Conservation (phyloP, 2,329 filamentous ascomycete genomes). For the Talaromyces marneffei region DNA sequence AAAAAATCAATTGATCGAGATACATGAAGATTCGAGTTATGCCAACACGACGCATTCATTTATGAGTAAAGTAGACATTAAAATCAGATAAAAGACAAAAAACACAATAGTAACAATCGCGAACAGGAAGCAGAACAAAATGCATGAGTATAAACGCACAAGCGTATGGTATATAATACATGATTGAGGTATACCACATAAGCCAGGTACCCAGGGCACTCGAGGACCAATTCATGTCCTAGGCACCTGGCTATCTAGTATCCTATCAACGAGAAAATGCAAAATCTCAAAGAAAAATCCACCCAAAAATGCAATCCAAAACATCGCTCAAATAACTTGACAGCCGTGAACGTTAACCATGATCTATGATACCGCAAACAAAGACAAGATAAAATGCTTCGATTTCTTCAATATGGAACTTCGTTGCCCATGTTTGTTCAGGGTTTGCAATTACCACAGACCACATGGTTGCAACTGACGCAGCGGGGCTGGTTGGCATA, state of each 20-base stretch:
- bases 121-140: not conserved
- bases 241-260: not conserved
- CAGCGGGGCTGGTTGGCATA: slow-evolving; percentile 30
- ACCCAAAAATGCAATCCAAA: not conserved
- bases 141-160: not conserved
- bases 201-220: not conserved
- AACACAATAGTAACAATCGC: not conserved
- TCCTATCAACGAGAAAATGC: not conserved
- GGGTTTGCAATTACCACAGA: slow-evolving; percentile 25
- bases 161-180: not conserved
- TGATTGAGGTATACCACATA: not conserved
- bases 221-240: not conserved
- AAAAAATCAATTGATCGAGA: not conserved
- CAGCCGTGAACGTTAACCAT: not conserved
- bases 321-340: not conserved
- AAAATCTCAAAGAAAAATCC: not conserved
- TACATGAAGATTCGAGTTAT: not conserved
- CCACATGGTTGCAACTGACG: slow-evolving; percentile 28
- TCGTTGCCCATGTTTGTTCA: not conserved
- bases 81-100: not conserved
- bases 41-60: not conserved
- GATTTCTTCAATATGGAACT: not conserved
- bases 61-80: not conserved
- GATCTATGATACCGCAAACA: not conserved
- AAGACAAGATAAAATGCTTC: not conserved